A percentile compares a stretch with the other conserved stretches of the same genome.
Conservation (phyloP, 352 stramenopile genomes). For the Pythium oligandrum region DNA sequence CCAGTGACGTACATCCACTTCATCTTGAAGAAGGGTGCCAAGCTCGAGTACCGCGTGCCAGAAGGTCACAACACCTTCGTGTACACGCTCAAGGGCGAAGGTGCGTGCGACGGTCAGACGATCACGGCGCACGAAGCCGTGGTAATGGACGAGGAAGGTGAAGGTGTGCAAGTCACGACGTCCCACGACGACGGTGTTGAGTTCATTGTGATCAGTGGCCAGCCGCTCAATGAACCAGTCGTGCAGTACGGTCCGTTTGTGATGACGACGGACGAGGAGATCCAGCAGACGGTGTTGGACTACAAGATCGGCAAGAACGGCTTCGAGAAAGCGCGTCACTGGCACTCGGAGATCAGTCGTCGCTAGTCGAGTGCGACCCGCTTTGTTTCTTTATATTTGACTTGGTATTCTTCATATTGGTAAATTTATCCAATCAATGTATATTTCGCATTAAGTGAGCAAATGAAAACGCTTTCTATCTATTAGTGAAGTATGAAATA, state of each 20-base stretch:
- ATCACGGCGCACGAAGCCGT: conserved; percentile 15
- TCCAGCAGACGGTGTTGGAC: conserved; percentile 33
- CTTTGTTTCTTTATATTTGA: too few relatives aligned
- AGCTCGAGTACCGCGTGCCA: conserved; percentile 22
- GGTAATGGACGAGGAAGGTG: conserved; percentile 18
- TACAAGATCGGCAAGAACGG: conserved; percentile 22
- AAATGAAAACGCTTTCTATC: too few relatives aligned
- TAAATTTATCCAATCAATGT: too few relatives aligned
- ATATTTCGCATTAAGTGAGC: too few relatives aligned
- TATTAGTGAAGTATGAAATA: too few relatives aligned
- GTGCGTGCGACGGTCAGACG: conserved; percentile 2
- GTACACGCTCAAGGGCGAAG: conserved; percentile 17
- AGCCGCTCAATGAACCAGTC: conserved; percentile 55
- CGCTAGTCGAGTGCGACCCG: too few relatives aligned
- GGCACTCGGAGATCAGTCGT: conserved; percentile 36
- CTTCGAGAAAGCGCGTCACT: conserved; percentile 55
- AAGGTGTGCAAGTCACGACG: conserved; percentile 14
- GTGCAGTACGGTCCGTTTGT: conserved; percentile 73
- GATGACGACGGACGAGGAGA: conserved; percentile 56
- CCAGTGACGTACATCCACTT: conserved; percentile 37
- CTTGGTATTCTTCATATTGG: too few relatives aligned
- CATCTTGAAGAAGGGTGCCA: conserved; percentile 17
- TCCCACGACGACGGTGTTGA: conserved; percentile 29
- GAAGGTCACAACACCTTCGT: conserved; percentile 27
- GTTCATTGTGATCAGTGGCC: conserved; percentile 44